Evolutionary conservation across 148 eudicot genomes (phyloP).

Genomic region (Rhododendron mucronatum): DNA sequence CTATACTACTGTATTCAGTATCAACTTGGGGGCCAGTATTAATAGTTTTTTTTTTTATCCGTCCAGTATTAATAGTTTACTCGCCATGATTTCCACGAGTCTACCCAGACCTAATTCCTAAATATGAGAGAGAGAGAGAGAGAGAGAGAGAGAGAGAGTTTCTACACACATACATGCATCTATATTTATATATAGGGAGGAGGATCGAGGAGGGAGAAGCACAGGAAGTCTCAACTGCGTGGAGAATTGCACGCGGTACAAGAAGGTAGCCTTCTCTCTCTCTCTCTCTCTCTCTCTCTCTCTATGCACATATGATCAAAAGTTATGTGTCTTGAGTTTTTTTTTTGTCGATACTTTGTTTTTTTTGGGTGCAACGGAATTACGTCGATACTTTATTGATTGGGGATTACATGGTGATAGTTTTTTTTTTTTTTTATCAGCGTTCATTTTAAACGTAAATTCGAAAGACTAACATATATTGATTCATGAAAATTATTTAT

Average conservation of each 20-base stretch:
- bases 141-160: not conserved
- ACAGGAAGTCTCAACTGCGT: not conserved
- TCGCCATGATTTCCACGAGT: constrained; percentile 2
- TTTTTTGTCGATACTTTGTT: not conserved
- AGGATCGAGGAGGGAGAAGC: not conserved
- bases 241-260: not conserved
- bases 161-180: not conserved
- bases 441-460: too few relatives aligned
- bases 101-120: not conserved
- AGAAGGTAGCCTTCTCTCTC: not conserved
- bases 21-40: not conserved
- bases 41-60: not conserved
- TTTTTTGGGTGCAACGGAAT: too few relatives aligned
- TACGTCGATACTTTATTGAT: too few relatives aligned
- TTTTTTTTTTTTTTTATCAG: too few relatives aligned
- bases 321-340: too few relatives aligned
- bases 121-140: not conserved
- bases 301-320: too few relatives aligned
- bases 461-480: too few relatives aligned
- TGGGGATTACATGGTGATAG: too few relatives aligned
- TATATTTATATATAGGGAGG: not conserved
- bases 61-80: not conserved
- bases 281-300: not conserved
- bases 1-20: too few relatives aligned
- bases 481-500: too few relatives aligned